A percentile compares a stretch with the other conserved stretches of the same genome.
phyloP scores from a whole-genome alignment of 2,329 filamentous ascomycete genomes.

The Pseudogymnoascus sp. region DNA sequence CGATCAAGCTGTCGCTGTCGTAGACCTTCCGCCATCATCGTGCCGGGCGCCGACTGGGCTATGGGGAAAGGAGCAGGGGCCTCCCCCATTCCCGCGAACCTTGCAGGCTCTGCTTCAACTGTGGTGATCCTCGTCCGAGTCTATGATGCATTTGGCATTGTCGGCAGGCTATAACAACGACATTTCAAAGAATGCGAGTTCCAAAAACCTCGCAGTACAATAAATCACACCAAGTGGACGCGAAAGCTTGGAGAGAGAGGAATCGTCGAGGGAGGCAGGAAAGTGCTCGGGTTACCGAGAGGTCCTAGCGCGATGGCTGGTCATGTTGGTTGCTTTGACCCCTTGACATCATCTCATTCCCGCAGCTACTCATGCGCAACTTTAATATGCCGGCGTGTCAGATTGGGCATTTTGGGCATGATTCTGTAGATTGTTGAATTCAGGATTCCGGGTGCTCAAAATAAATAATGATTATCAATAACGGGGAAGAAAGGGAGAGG shows the following conservation, averaged over 20 bases:
- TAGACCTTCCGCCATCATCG: slow-evolving; percentile 17
- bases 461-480: not conserved
- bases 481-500: not conserved
- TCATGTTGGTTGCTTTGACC: slow-evolving; percentile 7
- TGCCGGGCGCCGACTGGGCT: not conserved
- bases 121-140: slow-evolving; percentile 7
- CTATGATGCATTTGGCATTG: slow-evolving; percentile 3
- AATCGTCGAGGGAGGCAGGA: slow-evolving; percentile 3
- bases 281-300: not conserved
- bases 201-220: not conserved
- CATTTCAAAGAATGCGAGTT: slow-evolving; percentile 4
- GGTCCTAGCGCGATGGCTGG: slow-evolving; percentile 7
- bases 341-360: not conserved
- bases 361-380: slow-evolving; percentile 5
- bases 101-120: not conserved
- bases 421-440: not conserved
- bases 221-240: not conserved
- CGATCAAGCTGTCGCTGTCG: slow-evolving; percentile 30
- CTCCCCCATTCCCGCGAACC: not conserved
- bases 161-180: not conserved
- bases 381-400: not conserved
- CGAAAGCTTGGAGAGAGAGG: not conserved
- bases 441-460: not conserved
- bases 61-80: slow-evolving; percentile 5
- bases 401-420: not conserved